Conservation (phyloP, 371 early-diverging fungal genomes). For the Lichtheimia corymbifera region DNA sequence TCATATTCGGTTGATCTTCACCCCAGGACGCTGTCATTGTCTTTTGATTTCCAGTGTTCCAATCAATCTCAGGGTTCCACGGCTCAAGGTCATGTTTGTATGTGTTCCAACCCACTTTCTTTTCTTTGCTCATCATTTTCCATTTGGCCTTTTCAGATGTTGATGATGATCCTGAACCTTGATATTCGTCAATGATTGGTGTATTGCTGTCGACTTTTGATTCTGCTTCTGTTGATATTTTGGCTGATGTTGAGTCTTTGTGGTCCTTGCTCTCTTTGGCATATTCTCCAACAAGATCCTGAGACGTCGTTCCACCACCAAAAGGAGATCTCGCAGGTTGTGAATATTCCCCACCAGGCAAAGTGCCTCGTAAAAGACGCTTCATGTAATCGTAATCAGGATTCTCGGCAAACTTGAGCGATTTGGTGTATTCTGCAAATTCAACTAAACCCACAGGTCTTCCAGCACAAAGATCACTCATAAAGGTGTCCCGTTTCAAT, state of each 20-base stretch:
- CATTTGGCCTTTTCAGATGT: conserved; percentile 3
- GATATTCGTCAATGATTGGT: too few relatives aligned
- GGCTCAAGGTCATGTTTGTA: conserved; percentile 22
- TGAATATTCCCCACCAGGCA: conserved; percentile 24
- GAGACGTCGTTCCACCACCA: conserved; percentile 26
- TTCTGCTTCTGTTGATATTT: not conserved
- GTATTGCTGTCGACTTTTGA: too few relatives aligned
- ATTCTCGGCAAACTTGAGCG: conserved; percentile 84
- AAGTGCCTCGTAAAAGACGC: conserved; percentile 40
- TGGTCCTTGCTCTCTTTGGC: too few relatives aligned
- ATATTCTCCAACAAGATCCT: not conserved
- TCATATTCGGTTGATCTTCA: conserved; percentile 14
- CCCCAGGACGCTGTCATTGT: conserved; percentile 16
- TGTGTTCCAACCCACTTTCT: conserved; percentile 21
- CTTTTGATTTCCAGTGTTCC: conserved; percentile 5
- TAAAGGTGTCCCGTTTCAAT: conserved; percentile 52
- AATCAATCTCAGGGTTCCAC: conserved; percentile 25
- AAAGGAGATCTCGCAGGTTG: conserved; percentile 18
- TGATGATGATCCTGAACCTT: not conserved
- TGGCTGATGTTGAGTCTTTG: not conserved
- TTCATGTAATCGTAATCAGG: conserved; percentile 87
- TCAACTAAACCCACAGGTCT: conserved; percentile 56
- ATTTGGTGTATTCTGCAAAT: conserved; percentile 75
- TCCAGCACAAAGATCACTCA: conserved; percentile 58
- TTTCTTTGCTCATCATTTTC: conserved; percentile 1